phyloP scores from a whole-genome alignment of 306 rosid genomes.

The Gastrolobium villosum region DNA sequence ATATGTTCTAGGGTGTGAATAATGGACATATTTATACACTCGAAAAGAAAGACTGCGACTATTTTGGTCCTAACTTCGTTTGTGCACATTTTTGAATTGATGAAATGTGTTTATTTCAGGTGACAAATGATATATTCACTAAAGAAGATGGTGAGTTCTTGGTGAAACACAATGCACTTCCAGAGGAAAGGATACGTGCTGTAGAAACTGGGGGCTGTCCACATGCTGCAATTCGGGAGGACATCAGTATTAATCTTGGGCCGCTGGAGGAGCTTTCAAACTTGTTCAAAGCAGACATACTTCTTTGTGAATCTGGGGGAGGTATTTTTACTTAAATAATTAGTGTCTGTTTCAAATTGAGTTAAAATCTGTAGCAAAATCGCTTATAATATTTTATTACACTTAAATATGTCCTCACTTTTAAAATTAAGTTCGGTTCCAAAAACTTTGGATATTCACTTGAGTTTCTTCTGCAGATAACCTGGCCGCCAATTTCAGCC shows the following conservation, averaged over 20 bases:
- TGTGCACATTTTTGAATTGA: not conserved
- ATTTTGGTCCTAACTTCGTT: slow-evolving; percentile 7
- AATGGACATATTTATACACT: not conserved
- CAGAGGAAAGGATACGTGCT: slow-evolving; percentile 94
- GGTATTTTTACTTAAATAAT: slow-evolving; percentile 55
- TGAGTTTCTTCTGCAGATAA: slow-evolving; percentile 75
- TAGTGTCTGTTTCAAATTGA: slow-evolving; percentile 7
- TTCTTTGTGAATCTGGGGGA: slow-evolving; percentile 99
- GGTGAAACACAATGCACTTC: slow-evolving; percentile 93
- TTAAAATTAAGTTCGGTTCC: slow-evolving; percentile 1
- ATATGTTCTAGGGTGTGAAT: not conserved
- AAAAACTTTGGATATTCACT: slow-evolving; percentile 33
- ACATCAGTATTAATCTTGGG: slow-evolving; percentile 97
- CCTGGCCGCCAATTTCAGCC: slow-evolving; percentile 97
- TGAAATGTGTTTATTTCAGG: slow-evolving; percentile 52
- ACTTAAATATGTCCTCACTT: not conserved
- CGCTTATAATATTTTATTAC: not conserved
- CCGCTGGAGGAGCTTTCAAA: slow-evolving; percentile 95
- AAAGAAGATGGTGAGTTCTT: slow-evolving; percentile 98
- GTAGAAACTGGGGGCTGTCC: slow-evolving; percentile 99
- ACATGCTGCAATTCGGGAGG: slow-evolving; percentile 95
- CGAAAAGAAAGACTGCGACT: not conserved
- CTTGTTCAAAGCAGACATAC: slow-evolving; percentile 78
- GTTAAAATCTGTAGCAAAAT: not conserved
- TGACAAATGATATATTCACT: slow-evolving; percentile 97